phyloP scores from a whole-genome alignment of 73 alveolate species.

The Tetrahymena thermophila region DNA sequence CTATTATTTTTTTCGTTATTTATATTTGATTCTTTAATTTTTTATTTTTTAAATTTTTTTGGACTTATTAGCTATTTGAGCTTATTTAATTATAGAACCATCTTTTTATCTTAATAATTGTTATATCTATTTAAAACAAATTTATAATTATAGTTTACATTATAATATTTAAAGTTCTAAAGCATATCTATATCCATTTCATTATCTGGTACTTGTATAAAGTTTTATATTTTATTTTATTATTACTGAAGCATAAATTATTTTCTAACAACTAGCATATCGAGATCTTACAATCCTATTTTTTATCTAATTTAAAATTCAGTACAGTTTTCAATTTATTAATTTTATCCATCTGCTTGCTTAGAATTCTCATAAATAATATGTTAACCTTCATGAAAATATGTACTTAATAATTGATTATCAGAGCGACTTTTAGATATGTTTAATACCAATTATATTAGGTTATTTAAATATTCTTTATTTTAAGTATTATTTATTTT shows the following conservation, averaged over 20 bases:
- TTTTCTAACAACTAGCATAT: neutral
- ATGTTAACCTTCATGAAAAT: too few relatives aligned
- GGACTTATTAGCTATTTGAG: neutral
- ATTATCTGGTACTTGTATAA: neutral
- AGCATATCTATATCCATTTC: neutral
- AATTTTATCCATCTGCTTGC: neutral
- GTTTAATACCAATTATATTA: too few relatives aligned
- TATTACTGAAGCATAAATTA: neutral
- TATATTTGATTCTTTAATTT: too few relatives aligned
- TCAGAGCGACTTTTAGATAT: neutral
- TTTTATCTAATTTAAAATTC: neutral
- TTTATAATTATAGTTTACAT: neutral
- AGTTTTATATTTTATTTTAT: neutral
- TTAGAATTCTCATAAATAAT: neutral
- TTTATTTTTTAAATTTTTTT: too few relatives aligned
- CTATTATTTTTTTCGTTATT: too few relatives aligned
- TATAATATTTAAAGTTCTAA: neutral
- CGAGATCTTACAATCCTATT: neutral
- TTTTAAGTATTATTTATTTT: too few relatives aligned
- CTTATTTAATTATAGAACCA: neutral
- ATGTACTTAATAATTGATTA: too few relatives aligned
- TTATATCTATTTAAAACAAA: neutral
- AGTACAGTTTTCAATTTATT: neutral
- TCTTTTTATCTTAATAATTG: neutral
- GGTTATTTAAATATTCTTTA: too few relatives aligned